Base-by-base conservation (phyloP, 768 basidiomycete species). In the Phylloporus rhodoxanthus region DNA sequence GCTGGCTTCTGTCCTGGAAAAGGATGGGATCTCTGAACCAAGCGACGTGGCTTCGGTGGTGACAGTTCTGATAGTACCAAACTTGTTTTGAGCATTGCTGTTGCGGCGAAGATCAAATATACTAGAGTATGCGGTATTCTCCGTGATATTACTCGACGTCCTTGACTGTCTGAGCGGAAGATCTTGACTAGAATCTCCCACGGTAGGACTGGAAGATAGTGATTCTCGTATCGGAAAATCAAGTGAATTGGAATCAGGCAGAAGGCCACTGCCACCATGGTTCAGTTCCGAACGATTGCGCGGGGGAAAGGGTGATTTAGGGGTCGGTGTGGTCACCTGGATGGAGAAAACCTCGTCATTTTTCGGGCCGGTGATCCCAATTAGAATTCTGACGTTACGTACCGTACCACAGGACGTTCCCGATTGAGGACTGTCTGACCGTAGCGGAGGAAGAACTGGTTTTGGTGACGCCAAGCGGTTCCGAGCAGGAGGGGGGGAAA, bases 41-140 rank as follows among this genome's bases (percentile, higher is more conserved):
- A 77, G 65, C 33, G 85, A 87, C 17, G 88, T 91, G 52, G 84
- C 75, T 55, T 90, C 88, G 26, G 90, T 91, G 28, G 82, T 88
- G 52, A 84, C 72, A n/a, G 89, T 90, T 59, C 86, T 75, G 53
- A 91, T 80, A 10, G 89, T 91, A 36, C 82, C 86, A 65, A 81
- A 91, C 62, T 79, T 84, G 61, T 78, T 82, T 54, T 72, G 71
- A 37, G 67, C 71, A 49, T 66, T 68, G 43, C 68, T 72, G 46
- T 67, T 71, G 47, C 70, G 69, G 49, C 69, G 70, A 45, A 70
- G 67, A 61, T 85, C 84, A 46, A 85, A 70, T 50, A 85, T 67
- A 54, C 84, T 86, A 45, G 86, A 86, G 60, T 79, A 74, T n/a
- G 60, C 57, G 3, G 72, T 73, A 38, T 67, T 64, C 45, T 85